Evolutionary conservation across 495 filamentous ascomycete species (phyloP), one percentile per base, ranked within the genome.

Genomic region (Amorphotheca resinae): DNA sequence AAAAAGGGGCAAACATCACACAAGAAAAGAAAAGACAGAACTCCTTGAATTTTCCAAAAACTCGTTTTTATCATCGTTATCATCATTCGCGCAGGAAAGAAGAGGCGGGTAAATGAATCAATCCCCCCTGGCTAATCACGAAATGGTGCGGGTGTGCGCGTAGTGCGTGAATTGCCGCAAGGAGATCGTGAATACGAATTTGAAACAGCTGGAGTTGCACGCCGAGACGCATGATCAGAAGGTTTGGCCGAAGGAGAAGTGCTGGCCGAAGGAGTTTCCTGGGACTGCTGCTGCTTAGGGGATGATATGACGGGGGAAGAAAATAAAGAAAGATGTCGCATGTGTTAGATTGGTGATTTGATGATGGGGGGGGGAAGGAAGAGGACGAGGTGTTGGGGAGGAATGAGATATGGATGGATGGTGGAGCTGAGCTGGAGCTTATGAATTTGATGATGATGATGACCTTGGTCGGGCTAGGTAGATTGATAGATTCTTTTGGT

Each of bases 211-310:
- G 22, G 53, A 60, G 43, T 41, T 54, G 7, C 62, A 65, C 42
- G 62, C 61, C 12, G 50, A 50, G 44, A 64, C 59, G 5, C 62
- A 65, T 44, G 53, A 55, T 44, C 49, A 56, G 30, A 54, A 58
- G 46, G 9, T 48, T 8, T 65, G 62, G 62, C 41, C 57, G 9
- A 64, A 64, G 55, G 62, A 65, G 58, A 64, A 64, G 54, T 65
- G 62, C 54, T 65, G 55, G 56, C 62, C 62, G 11, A 62, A 63
- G 34, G 57, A 62, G 5, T 52, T 54, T 33, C 38, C 37, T 34
- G 47, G 18, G 22, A 32, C 14, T 12, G 15, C 20, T 34, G 45
- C 45, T 36, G 38, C 45, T 21, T n/a, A n/a, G n/a, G n/a, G n/a
- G n/a, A n/a, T 20, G 37, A 9, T 11, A 40, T 25, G 37, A 40